Evolutionary conservation across 169 alveolate genomes (phyloP).

Genomic region (Miamiensis avidus): DNA sequence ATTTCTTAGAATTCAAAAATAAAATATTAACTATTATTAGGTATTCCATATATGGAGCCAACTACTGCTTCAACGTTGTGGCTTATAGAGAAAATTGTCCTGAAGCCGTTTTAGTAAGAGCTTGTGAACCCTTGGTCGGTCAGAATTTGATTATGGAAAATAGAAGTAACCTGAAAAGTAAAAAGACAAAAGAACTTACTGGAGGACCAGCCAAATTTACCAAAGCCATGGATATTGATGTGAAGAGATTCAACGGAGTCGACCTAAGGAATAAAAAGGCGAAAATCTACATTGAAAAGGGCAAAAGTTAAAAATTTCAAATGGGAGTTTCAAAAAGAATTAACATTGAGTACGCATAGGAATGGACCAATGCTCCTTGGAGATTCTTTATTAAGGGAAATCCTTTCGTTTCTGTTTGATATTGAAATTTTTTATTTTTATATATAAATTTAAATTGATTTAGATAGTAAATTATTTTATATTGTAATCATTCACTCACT

Average conservation of each 20-base stretch:
- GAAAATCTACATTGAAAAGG: slow-evolving; percentile 24
- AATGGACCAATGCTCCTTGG: slow-evolving; percentile 42
- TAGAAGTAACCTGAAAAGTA: slow-evolving; percentile 13
- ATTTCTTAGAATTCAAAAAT: too few species aligned
- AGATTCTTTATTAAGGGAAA: slow-evolving; percentile 34
- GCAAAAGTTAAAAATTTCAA: slow-evolving; percentile 2
- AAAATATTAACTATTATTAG: background rate
- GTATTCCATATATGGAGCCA: slow-evolving; percentile 34
- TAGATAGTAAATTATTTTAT: too few species aligned
- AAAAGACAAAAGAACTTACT: slow-evolving; percentile 25
- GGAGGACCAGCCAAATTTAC: slow-evolving; percentile 42
- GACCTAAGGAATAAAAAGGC: slow-evolving; percentile 9
- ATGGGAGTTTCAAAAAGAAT: slow-evolving; percentile 33
- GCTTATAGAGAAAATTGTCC: slow-evolving; percentile 29
- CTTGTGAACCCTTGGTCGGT: slow-evolving; percentile 12
- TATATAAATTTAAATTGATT: too few species aligned
- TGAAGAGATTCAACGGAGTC: slow-evolving; percentile 27
- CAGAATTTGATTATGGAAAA: slow-evolving; percentile 4
- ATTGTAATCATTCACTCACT: too few species aligned
- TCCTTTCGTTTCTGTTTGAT: slow-evolving; percentile 27
- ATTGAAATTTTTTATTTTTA: too few species aligned
- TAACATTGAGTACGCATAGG: slow-evolving; percentile 42
- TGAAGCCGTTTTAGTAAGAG: slow-evolving; percentile 41
- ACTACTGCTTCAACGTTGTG: slow-evolving; percentile 32
- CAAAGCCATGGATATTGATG: slow-evolving; percentile 16